Evolutionary conservation across 495 filamentous ascomycete genomes (phyloP).

Genomic region (Penicillium psychrofluorescens): DNA sequence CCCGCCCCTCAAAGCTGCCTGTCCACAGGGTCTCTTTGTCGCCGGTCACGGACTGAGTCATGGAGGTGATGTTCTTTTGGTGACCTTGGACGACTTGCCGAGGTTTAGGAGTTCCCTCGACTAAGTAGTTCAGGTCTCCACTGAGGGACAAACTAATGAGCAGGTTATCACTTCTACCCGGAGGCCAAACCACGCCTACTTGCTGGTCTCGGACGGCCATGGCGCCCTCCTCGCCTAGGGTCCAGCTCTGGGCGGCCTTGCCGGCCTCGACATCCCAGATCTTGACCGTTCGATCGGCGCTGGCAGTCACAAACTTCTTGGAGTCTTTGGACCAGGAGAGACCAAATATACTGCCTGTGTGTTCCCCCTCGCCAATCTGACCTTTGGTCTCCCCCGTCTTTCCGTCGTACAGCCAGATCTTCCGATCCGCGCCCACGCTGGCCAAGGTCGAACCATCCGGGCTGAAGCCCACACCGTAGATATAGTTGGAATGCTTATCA

Average conservation of each 20-base stretch:
- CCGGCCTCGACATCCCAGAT: constrained; percentile 69
- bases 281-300: constrained; percentile 82
- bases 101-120: constrained; percentile 59
- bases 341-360: constrained; percentile 87
- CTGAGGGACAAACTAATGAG: constrained; percentile 83
- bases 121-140: constrained; percentile 86
- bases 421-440: constrained; percentile 80
- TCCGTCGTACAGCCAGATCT: constrained; percentile 91
- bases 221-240: constrained; percentile 71
- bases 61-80: constrained; percentile 82
- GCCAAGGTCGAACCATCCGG: constrained; percentile 80
- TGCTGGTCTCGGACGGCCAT: constrained; percentile 79
- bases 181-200: constrained; percentile 89
- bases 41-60: constrained; percentile 43
- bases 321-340: constrained; percentile 89
- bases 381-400: constrained; percentile 79
- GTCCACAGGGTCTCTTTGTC: constrained; percentile 61
- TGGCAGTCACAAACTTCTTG: constrained; percentile 81
- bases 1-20: constrained; percentile 83
- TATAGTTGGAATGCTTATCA: constrained; percentile 78
- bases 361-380: constrained; percentile 72
- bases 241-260: constrained; percentile 73
- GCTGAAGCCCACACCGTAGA: constrained; percentile 82
- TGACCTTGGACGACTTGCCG: constrained; percentile 77
- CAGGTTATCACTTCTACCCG: constrained; percentile 72